Base-by-base conservation (phyloP, 768 basidiomycete genomes). In the Psilocybe azurescens region DNA sequence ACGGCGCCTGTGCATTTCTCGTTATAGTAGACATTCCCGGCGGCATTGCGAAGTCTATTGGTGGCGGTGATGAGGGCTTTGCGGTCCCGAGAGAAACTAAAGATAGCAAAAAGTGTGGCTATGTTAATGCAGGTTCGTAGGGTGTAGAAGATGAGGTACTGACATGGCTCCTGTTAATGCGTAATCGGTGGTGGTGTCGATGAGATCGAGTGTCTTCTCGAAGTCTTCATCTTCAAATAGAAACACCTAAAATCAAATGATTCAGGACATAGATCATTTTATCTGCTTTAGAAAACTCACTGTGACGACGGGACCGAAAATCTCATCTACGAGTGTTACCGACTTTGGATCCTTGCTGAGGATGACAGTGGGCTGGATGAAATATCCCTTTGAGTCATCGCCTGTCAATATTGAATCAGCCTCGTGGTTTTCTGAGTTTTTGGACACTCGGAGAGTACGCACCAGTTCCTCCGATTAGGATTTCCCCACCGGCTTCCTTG, bases 1-100 rank as follows among this genome's bases (percentile, higher is more conserved):
- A 94, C 93, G n/a, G 95, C 95, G 33, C 95, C 95, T 1, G 97
- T 99, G 77, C 95, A 99, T 76, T 97, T 96, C 69, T 98, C 96
- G 75, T 98, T 98, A 79, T 95, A 94, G 81, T 99, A 99, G 59
- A 97, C 88, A 75, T 98, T 99, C 2, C 97, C 97, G 3, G 97
- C 94, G 1, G 95, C 83, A 77, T 97, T 91, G 59, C 95, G 90
- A 48, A 99, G 84, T 58, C 83, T 84, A 78, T 91, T 90, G 47
- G 94, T 89, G 2, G 95, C 93, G 36, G 79, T 78, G 65, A 95
- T 77, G 59, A 98, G 85, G 5, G 90, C 94, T 29, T 85, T 81
- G 67, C 97, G 91, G 67, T 95, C 92, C 2, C 82, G 69, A 11
- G 95, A 82, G 79, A 98, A 98, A 76, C 95, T 95, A 71, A 56